A percentile compares a stretch with the other conserved stretches of the same genome.
phyloP scores from a whole-genome alignment of 805 yeast species.

The Candida ovalis region DNA sequence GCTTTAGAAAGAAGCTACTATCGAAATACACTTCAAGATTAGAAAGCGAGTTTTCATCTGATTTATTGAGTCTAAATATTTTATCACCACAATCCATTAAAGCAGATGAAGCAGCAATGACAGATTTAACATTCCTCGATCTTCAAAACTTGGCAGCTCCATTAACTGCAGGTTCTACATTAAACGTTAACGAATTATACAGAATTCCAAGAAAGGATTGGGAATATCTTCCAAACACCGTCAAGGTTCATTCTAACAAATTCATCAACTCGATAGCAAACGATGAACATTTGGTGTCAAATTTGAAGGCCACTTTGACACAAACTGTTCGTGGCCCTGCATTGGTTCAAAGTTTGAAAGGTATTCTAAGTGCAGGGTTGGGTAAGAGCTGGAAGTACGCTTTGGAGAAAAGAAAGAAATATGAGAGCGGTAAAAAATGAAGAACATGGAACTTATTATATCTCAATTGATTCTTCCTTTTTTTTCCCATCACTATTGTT shows the following conservation, averaged over 20 bases:
- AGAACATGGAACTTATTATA: neutral
- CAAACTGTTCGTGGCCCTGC: constrained; percentile 69
- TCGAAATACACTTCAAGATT: constrained; percentile 19
- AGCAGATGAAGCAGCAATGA: neutral
- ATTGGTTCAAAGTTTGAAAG: constrained; percentile 72
- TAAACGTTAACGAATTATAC: constrained; percentile 10
- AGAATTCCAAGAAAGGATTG: constrained; percentile 31
- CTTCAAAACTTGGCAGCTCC: constrained; percentile 16
- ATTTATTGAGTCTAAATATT: constrained; percentile 27
- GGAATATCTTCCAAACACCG: constrained; percentile 29
- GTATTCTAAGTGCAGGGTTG: constrained; percentile 83
- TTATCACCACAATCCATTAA: constrained; percentile 8
- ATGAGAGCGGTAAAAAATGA: constrained; percentile 6
- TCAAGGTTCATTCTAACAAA: constrained; percentile 24
- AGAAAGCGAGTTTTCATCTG: constrained; percentile 25
- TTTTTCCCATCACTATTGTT: too few relatives aligned
- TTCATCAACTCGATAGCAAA: constrained; percentile 41
- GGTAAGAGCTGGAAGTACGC: constrained; percentile 70
- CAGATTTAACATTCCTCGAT: constrained; percentile 20
- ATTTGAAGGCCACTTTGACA: constrained; percentile 39
- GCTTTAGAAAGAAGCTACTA: constrained; percentile 42
- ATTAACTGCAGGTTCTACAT: constrained; percentile 2
- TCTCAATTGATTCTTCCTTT: too few relatives aligned
- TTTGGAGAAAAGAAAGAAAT: constrained; percentile 56
- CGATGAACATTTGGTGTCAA: constrained; percentile 33